A percentile compares a stretch with the other conserved stretches of the same genome.
phyloP scores from a whole-genome alignment of 495 filamentous ascomycete species.

The Stereocaulon alpinum region DNA sequence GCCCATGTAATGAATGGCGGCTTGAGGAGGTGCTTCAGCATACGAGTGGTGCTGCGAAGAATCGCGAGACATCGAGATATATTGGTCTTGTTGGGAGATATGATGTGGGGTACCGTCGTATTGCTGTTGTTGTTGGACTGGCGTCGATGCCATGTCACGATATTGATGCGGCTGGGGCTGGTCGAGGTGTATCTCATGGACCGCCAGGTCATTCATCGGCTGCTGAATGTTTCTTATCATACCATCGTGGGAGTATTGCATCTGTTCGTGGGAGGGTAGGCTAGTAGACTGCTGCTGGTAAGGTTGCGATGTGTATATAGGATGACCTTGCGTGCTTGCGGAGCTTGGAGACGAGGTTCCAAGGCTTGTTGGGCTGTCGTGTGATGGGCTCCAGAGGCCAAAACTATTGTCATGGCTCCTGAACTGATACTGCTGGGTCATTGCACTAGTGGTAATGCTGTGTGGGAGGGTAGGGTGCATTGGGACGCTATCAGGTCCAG shows the following conservation, averaged over 20 bases:
- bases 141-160: conserved; percentile 4
- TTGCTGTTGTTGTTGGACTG: conserved; percentile 10
- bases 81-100: conserved; percentile 1
- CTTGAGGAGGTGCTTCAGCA: conserved; percentile 1
- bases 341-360: conserved; percentile 7
- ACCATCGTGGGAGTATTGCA: conserved; percentile 2
- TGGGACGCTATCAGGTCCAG: conserved; percentile 1
- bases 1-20: conserved; percentile 1
- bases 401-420: background rate
- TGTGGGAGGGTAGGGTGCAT: conserved; percentile 1
- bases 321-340: background rate
- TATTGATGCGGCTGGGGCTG: conserved; percentile 8
- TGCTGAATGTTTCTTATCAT: conserved; percentile 2
- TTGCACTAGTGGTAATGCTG: background rate
- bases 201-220: conserved; percentile 7
- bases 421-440: background rate
- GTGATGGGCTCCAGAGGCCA: conserved; percentile 8
- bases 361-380: conserved; percentile 7
- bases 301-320: conserved; percentile 6
- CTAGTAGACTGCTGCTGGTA: background rate
- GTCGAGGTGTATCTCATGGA: conserved; percentile 6
- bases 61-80: conserved; percentile 9
- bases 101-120: background rate
- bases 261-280: conserved; percentile 2
- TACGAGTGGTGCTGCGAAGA: conserved; percentile 11